Evolutionary conservation across 495 filamentous ascomycete species (phyloP), one percentile per base, ranked within the genome.

Genomic region (Tuber aestivum): DNA sequence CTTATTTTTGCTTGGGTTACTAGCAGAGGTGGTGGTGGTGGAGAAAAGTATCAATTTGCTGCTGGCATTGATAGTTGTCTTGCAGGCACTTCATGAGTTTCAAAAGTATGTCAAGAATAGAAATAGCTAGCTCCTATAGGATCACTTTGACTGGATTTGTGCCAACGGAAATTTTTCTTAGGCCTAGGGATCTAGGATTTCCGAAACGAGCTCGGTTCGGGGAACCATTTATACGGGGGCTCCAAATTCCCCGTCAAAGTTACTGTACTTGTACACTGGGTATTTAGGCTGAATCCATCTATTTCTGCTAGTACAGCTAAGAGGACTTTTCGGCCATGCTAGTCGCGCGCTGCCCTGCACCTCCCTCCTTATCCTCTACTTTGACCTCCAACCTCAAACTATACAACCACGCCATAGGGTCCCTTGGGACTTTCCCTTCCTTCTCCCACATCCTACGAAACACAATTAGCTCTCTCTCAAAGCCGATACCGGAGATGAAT

Each of bases 371-470:
- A 20, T 38, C 77, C 69, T 61, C 41, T 38, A 65, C 8, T 69
- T 71, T 70, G 27, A 79, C 75, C 41, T 74, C 74, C 35, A 73
- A 48, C 32, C 72, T 77, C 38, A 73, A 75, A 76, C 82, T 78
- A 83, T 86, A 61, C 45, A 79, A 10, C 77, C 75, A 79, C 48
- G 65, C 71, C 6, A 12, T 41, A 16, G 50, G 14, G 72, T 78
- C 75, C 14, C n/a, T 73, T 38, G 69, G 35, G 45, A 41, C 56
- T 32, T 71, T 76, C 10, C 48, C 77, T 41, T 32, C 45, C 75
- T 45, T 68, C n/a, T 69, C 50, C 38, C 56, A 65, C 56, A 65
- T 65, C 14, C 56, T 65, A 65, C 27, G 8, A 35, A 65, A 35
- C 56, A 35, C 12, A 18, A 65, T 65, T 65, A 65, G 56, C 27